Evolutionary conservation across 352 stramenopile genomes (phyloP), one percentile per base, ranked within the genome.

Genomic region (Pythium myriotylum): DNA sequence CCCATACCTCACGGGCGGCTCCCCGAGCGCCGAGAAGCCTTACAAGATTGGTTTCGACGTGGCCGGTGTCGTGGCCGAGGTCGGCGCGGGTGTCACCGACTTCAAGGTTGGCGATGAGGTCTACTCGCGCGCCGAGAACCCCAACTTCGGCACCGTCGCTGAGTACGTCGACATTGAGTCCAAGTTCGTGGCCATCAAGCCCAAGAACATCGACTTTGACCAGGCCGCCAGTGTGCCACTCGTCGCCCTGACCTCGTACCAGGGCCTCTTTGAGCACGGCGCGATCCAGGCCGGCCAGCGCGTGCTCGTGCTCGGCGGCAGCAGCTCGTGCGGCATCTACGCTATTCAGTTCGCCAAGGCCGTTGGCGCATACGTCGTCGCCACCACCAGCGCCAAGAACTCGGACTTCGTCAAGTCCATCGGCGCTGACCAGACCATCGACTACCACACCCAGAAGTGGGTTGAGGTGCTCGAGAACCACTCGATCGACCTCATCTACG

Each of bases 391-490:
- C 41, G 24, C 65, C 14, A 66, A 71, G 50, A 82, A 87, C 42
- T 40, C 54, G 8, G 73, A 73, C 17, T 59, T 76, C 1, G 67
- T 80, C 17, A 72, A 74, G 50, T 65, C 58, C 14, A 53, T 83
- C 0, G 77, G 73, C 12, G 77, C 66, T 3, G 73, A 84, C 48
- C 42, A 74, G 27, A 57, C 74, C 12, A 62, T 87, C 39, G 73
- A 85, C 40, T 85, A 88, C 67, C 68, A 58, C 33, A 64, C 22
- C 2, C 43, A 76, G 20, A 76, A 82, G 40, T 88, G 73, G 71
- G 55, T 45, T 3, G 58, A 72, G 10, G 64, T 74, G 9, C 24
- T 81, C 24, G 55, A 64, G n/a, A 23, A 32, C 35, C 43, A 70
- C 52, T 70, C 63, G 42, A 53, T 70, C 17, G 63, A 70, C 32